A percentile compares a stretch with the other conserved stretches of the same genome.
Conservation (phyloP, 352 stramenopile species). For the Globisporangium megalacanthum region DNA sequence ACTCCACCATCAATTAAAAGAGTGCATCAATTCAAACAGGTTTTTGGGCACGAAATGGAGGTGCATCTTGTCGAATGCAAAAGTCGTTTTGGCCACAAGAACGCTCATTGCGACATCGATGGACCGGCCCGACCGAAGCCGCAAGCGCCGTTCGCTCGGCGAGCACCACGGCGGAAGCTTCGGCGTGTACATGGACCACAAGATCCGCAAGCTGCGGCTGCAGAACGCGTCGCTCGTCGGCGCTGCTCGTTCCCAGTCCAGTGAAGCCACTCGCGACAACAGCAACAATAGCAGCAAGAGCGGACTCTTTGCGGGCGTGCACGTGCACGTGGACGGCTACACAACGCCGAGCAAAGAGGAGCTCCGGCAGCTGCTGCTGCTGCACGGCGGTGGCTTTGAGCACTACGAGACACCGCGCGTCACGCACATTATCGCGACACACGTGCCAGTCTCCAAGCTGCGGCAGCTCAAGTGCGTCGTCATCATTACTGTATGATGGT, state of each 20-base stretch:
- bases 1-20: too few species aligned
- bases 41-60: too few species aligned
- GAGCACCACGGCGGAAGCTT: constrained; percentile 87
- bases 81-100: not conserved
- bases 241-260: not conserved
- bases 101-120: not conserved
- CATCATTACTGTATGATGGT: too few species aligned
- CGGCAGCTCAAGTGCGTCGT: constrained; percentile 70
- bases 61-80: too few species aligned
- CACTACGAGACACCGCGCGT: constrained; percentile 83
- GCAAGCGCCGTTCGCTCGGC: constrained; percentile 13
- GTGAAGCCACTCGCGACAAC: not conserved
- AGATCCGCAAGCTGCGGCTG: constrained; percentile 84
- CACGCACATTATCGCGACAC: constrained; percentile 86
- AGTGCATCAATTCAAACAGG: too few species aligned
- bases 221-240: constrained; percentile 52
- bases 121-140: not conserved
- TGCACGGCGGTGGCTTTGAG: constrained; percentile 82
- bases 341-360: constrained; percentile 81
- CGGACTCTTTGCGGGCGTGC: constrained; percentile 62
- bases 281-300: not conserved
- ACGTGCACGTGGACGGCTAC: constrained; percentile 87
- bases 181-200: constrained; percentile 89
- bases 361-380: constrained; percentile 70
- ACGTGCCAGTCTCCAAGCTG: constrained; percentile 81